Percentiles rank a stretch among this genome's conserved stretches.
These are phyloP conservation scores for Cercophora samala DNA, from an alignment of 495 filamentous ascomycete genomes.

Conservation along the genomic window DNA sequence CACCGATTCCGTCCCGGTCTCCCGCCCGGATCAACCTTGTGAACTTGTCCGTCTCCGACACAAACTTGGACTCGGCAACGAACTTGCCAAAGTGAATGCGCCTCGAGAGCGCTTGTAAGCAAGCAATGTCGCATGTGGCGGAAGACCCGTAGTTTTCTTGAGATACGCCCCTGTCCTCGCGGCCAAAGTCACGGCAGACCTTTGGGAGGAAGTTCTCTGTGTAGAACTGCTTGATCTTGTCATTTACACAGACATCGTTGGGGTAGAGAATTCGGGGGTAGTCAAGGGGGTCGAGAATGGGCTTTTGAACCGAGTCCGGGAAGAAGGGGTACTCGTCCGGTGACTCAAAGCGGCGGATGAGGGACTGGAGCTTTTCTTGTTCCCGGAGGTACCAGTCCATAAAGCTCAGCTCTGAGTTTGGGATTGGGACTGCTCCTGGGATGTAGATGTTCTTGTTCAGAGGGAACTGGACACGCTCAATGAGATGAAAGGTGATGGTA, in stretches of 20 bases:
- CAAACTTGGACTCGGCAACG: conserved; percentile 97
- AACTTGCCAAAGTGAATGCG: conserved; percentile 98
- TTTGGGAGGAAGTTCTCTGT: conserved; percentile 76
- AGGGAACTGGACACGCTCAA: conserved; percentile 97
- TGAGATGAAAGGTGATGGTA: conserved; percentile 97
- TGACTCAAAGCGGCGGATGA: conserved; percentile 89
- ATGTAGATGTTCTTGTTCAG: conserved; percentile 84
- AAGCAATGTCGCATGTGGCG: conserved; percentile 85
- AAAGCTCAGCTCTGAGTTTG: conserved; percentile 68
- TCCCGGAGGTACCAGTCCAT: conserved; percentile 90
- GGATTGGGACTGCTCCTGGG: conserved; percentile 75
- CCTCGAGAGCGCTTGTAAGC: conserved; percentile 85
- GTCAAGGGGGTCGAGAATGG: conserved; percentile 79
- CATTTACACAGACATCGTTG: conserved; percentile 90
- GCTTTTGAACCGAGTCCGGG: conserved; percentile 71
- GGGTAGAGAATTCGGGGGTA: conserved; percentile 91
- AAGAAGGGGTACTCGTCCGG: conserved; percentile 99
- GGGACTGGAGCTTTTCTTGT: conserved; percentile 88
- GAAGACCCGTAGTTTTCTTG: conserved; percentile 95
- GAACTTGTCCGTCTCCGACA: conserved; percentile 73
- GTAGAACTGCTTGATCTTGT: conserved; percentile 81
- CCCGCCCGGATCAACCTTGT: conserved; percentile 72
- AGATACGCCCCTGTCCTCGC: conserved; percentile 75
- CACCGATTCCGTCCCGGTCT: conserved; percentile 77
- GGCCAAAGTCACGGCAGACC: conserved; percentile 66